Conservation (phyloP, 2,329 filamentous ascomycete species). For the Neobulgaria alba region DNA sequence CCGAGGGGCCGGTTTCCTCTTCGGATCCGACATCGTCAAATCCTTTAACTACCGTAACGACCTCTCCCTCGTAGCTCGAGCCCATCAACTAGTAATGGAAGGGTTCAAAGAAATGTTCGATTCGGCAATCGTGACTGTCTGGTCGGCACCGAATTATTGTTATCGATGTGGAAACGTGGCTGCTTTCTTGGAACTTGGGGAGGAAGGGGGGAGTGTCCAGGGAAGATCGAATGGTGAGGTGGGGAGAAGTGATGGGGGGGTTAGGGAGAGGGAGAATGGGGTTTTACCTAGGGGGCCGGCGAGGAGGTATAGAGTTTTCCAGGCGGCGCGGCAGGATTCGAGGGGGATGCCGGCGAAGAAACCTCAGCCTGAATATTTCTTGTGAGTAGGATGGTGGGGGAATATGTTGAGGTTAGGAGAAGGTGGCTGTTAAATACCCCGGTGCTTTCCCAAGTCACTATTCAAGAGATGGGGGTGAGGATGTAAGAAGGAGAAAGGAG, state of each 20-base stretch:
- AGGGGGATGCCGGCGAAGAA: constrained; percentile 99
- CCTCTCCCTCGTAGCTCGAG: constrained; percentile 81
- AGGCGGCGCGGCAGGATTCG: constrained; percentile 91
- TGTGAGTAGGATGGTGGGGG: too few species aligned
- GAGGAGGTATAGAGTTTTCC: constrained; percentile 86
- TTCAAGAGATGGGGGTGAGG: too few species aligned
- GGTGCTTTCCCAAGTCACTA: too few species aligned
- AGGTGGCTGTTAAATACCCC: too few species aligned
- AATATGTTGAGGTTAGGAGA: too few species aligned
- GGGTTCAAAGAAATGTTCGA: constrained; percentile 99
- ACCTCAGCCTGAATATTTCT: constrained; percentile 92
- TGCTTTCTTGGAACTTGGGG: constrained; percentile 83
- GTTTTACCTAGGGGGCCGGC: constrained; percentile 56
- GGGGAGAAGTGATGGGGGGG: constrained; percentile 44
- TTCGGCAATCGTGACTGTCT: constrained; percentile 92
- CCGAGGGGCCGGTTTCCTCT: constrained; percentile 89
- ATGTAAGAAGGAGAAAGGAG: too few species aligned
- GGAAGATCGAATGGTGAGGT: constrained; percentile 35
- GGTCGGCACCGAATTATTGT: constrained; percentile 95
- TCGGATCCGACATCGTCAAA: constrained; percentile 91
- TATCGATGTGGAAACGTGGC: constrained; percentile 90
- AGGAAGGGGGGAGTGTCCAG: constrained; percentile 57
- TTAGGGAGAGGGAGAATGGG: constrained; percentile 42
- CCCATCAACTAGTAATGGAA: constrained; percentile 98
- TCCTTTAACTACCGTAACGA: constrained; percentile 94